A percentile compares a stretch with the other conserved stretches of the same genome.
Conservation (phyloP, 2,329 filamentous ascomycete species). For the Sporothrix brasiliensis region DNA sequence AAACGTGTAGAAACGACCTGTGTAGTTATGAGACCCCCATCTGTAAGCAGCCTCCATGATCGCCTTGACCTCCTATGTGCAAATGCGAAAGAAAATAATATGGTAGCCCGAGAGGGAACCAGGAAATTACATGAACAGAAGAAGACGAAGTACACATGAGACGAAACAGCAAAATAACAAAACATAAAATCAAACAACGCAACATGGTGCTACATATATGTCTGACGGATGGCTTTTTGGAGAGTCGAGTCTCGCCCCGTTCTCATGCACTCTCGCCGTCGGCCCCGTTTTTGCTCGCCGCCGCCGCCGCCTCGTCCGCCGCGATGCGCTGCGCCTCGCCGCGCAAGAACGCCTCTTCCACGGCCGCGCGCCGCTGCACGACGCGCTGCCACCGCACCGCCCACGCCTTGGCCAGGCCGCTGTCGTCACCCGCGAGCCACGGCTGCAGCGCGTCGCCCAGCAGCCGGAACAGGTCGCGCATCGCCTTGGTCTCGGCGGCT, state of each 20-base stretch:
- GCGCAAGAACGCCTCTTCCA: constrained; percentile 73
- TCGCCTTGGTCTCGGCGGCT: constrained; percentile 68
- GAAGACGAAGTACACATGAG: not conserved
- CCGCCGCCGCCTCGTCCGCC: constrained; percentile 30
- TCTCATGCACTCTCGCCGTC: not conserved
- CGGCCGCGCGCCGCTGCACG: constrained; percentile 77
- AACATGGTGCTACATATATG: not conserved
- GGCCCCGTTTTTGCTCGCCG: constrained; percentile 29
- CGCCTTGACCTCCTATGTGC: not conserved
- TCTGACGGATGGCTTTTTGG: not conserved
- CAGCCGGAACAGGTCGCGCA: constrained; percentile 76
- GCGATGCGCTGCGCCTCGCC: constrained; percentile 45
- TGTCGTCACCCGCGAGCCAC: constrained; percentile 63
- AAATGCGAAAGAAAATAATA: not conserved
- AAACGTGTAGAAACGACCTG: not conserved
- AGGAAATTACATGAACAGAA: not conserved
- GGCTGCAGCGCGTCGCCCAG: constrained; percentile 77
- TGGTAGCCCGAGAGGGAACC: not conserved
- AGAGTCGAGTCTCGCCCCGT: too few relatives aligned
- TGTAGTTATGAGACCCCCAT: not conserved
- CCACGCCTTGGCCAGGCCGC: constrained; percentile 74
- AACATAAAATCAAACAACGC: not conserved
- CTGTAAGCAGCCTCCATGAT: not conserved
- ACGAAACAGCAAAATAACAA: not conserved
- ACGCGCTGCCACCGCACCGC: constrained; percentile 83